phyloP scores from a whole-genome alignment of 257 asterid species.

The Capsicum pubescens region DNA sequence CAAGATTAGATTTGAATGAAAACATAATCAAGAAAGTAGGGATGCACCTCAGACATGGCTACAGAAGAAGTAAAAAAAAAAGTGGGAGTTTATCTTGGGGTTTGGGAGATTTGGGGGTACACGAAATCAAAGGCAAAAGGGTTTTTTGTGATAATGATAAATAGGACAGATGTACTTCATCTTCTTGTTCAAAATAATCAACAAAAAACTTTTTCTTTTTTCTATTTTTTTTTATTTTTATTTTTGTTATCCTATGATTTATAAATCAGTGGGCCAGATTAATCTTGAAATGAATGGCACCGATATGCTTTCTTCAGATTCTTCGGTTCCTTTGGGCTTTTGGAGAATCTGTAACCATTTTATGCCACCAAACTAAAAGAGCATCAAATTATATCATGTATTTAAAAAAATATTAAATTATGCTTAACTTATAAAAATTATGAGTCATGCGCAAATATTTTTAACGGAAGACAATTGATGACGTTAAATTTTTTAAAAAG shows the following conservation, averaged over 20 bases:
- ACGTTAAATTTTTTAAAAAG: too few species aligned
- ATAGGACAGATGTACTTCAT: slow-evolving; percentile 2
- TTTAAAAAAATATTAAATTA: too few species aligned
- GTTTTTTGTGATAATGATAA: slow-evolving; percentile 25
- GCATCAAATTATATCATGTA: too few species aligned
- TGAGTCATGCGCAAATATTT: too few species aligned
- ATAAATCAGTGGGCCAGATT: slow-evolving; percentile 46
- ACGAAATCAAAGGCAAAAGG: slow-evolving; percentile 26
- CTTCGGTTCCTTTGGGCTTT: not conserved
- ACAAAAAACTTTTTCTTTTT: not conserved
- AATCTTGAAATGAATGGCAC: slow-evolving; percentile 54
- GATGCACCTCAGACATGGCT: slow-evolving; percentile 54
- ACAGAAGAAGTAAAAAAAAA: slow-evolving; percentile 28
- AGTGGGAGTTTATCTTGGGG: slow-evolving; percentile 33
- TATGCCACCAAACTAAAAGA: too few species aligned
- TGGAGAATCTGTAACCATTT: too few species aligned
- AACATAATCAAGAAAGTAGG: not conserved
- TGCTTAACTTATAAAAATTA: too few species aligned
- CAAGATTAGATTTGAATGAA: slow-evolving; percentile 13
- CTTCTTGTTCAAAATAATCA: not conserved
- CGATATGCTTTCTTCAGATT: slow-evolving; percentile 43
- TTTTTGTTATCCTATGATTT: slow-evolving; percentile 14
- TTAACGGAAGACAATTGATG: too few species aligned
- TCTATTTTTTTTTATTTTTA: not conserved
- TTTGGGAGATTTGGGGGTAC: slow-evolving; percentile 32